A percentile compares a stretch with the other conserved stretches of the same genome.
These are phyloP conservation scores for Starmerella stellata DNA, from an alignment of 805 yeast species.

Conservation along the genomic window DNA sequence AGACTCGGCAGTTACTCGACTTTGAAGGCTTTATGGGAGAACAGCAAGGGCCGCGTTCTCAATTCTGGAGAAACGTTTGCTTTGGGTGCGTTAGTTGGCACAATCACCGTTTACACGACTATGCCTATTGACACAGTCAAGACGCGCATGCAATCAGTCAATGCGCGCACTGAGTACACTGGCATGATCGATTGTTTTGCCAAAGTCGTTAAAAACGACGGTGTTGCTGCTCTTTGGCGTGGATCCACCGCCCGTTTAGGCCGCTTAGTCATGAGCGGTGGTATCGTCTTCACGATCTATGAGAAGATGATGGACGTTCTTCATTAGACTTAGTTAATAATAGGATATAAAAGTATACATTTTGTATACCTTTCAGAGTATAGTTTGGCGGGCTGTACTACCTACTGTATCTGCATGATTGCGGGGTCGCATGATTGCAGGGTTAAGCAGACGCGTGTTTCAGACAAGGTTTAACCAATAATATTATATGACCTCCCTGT, in stretches of 20 bases:
- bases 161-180: conserved; percentile 48
- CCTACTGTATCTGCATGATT: no score
- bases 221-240: conserved; percentile 82
- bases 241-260: conserved; percentile 97
- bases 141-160: conserved; percentile 91
- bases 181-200: conserved; percentile 70
- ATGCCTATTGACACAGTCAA: conserved; percentile 93
- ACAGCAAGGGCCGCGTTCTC: conserved; percentile 35
- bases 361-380: no score
- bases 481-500: no score
- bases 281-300: conserved; percentile 90
- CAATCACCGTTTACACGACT: conserved; percentile 72
- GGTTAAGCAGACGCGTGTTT: no score
- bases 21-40: conserved; percentile 35
- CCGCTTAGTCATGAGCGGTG: conserved; percentile 80
- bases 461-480: no score
- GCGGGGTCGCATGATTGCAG: no score
- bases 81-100: conserved; percentile 79
- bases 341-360: no score
- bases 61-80: conserved; percentile 64
- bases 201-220: conserved; percentile 69
- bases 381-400: no score
- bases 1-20: conserved; percentile 84
- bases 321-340: no score
- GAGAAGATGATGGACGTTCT: conserved; percentile 66